Conservation (phyloP, 176 grass and related monocot species). For the Zoysia japonica region DNA sequence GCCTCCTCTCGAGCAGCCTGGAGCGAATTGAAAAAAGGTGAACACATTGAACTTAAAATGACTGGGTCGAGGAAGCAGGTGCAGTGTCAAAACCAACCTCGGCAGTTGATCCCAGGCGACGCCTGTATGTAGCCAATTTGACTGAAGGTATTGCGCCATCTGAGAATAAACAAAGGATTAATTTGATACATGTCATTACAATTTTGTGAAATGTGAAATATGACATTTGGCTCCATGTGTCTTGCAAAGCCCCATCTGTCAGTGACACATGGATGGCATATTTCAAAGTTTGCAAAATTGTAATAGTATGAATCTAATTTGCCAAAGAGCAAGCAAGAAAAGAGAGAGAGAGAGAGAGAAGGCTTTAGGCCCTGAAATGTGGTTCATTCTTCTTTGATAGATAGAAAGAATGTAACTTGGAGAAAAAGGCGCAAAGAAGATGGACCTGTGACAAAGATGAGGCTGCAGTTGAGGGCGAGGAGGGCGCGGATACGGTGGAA, state of each 20-base stretch:
- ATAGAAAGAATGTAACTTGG: background rate
- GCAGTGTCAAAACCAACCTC: background rate
- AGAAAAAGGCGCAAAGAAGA: background rate
- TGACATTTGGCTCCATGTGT: no score
- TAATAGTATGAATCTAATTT: no score
- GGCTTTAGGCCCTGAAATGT: background rate
- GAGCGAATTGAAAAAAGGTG: background rate
- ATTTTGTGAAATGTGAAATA: no score
- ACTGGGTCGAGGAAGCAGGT: background rate
- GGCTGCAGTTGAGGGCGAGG: conserved; percentile 85
- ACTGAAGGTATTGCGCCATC: conserved; percentile 95
- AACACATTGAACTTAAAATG: background rate
- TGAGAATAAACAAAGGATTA: conserved; percentile 18
- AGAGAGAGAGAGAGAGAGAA: background rate
- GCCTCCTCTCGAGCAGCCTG: conserved; percentile 51
- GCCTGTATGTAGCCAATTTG: conserved; percentile 87
- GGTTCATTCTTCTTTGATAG: background rate
- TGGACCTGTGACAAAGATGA: conserved; percentile 77
- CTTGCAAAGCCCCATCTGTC: no score
- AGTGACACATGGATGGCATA: no score
- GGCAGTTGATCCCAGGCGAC: conserved; percentile 60
- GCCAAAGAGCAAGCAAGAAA: no score
- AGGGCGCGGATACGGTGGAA: conserved; percentile 93
- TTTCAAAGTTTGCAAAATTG: no score
- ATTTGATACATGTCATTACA: no score